These are phyloP conservation scores for Camellia oleifera DNA, from an alignment of 179 eudicot genomes.

Conservation along the genomic window DNA sequence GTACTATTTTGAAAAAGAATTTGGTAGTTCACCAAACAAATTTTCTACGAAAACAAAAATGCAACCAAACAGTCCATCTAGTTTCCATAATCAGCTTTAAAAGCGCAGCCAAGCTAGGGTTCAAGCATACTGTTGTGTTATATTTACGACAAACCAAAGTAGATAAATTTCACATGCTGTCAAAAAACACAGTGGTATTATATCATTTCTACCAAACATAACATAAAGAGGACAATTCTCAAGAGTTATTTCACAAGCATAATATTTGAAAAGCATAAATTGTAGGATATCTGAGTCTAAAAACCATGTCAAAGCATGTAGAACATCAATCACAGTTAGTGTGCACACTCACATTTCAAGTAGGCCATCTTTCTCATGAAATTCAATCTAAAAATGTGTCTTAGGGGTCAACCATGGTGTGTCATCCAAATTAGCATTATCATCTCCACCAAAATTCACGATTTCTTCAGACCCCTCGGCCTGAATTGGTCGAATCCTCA, in stretches of 20 bases:
- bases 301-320: background rate
- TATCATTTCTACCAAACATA: background rate
- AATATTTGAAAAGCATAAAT: background rate
- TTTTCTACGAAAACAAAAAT: no score
- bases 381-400: conserved; percentile 18
- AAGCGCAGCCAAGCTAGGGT: no score
- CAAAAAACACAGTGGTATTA: background rate
- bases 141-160: background rate
- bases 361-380: background rate
- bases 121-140: background rate
- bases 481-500: conserved; percentile 31
- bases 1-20: no score
- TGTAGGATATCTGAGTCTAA: background rate
- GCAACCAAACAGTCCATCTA: no score
- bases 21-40: no score
- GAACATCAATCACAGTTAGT: background rate
- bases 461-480: conserved; percentile 29
- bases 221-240: background rate
- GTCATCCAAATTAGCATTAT: conserved; percentile 2
- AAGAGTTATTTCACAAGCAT: background rate
- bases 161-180: background rate
- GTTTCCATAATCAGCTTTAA: no score
- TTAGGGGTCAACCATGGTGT: conserved; percentile 28
- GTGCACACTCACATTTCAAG: background rate
- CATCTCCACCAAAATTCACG: conserved; percentile 14